Evolutionary conservation across 148 eudicot genomes (phyloP).

Genomic region (Silene latifolia): DNA sequence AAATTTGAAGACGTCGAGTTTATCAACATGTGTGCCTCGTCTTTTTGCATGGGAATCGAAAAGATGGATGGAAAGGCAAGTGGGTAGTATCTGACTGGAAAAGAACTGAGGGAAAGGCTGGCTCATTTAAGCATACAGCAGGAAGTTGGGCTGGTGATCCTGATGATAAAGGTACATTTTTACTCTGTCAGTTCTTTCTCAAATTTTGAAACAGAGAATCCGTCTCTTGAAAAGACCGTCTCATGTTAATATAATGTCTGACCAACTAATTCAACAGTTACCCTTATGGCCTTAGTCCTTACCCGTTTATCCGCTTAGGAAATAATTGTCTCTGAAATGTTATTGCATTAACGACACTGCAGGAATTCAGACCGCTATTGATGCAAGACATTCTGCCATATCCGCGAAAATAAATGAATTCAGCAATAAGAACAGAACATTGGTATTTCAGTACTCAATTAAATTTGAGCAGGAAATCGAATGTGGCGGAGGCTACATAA

Average conservation of each 20-base stretch:
- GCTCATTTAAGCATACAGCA: conserved; percentile 68
- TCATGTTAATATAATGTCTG: not conserved
- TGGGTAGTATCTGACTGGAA: conserved; percentile 91
- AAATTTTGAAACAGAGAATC: not conserved
- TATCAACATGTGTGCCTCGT: not conserved
- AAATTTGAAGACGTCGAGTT: not conserved
- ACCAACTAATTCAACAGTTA: no score
- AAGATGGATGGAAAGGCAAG: conserved; percentile 74
- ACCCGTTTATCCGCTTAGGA: no score
- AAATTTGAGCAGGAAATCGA: conserved; percentile 79
- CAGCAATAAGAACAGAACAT: conserved; percentile 66
- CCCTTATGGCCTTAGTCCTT: no score
- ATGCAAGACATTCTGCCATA: conserved; percentile 73
- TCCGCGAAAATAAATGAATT: conserved; percentile 78
- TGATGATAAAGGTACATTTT: conserved; percentile 59
- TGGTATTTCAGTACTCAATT: conserved; percentile 76
- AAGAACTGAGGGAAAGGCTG: conserved; percentile 68
- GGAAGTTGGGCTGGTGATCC: conserved; percentile 78
- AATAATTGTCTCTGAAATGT: conserved; percentile 3
- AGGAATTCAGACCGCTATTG: conserved; percentile 78
- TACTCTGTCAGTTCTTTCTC: no score
- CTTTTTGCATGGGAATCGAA: conserved; percentile 21
- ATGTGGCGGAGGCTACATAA: conserved; percentile 86
- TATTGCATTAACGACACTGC: conserved; percentile 7
- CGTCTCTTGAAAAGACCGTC: not conserved